Evolutionary conservation across 139 green algal species (phyloP).

Genomic region (Desmodesmus armatus): DNA sequence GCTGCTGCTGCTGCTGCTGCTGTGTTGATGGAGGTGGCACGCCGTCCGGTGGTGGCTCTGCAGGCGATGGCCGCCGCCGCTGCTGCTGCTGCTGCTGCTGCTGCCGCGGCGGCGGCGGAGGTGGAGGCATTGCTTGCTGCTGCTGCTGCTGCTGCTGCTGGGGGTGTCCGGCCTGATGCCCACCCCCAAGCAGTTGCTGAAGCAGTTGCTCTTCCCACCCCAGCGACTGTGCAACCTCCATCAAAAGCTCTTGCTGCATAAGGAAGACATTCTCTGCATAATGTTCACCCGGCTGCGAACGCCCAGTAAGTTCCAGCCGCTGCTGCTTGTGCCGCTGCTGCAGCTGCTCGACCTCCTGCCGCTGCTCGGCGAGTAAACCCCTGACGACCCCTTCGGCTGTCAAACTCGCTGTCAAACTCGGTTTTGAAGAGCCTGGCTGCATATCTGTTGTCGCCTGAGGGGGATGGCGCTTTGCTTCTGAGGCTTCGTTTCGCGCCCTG

Average conservation of each 20-base stretch:
- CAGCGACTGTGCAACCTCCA: too few relatives aligned
- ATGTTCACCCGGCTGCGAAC: background rate
- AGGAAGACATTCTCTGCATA: too few relatives aligned
- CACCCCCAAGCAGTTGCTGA: background rate
- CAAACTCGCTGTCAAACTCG: too few relatives aligned
- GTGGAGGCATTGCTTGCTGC: background rate
- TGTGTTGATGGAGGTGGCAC: background rate
- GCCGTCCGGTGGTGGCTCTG: background rate
- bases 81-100: background rate
- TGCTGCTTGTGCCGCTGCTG: background rate
- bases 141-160: background rate
- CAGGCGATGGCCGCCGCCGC: background rate
- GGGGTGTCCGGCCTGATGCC: background rate
- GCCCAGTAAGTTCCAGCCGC: too few relatives aligned
- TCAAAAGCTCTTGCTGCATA: too few relatives aligned
- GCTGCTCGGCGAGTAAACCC: too few relatives aligned
- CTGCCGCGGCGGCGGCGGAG: background rate
- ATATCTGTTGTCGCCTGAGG: too few relatives aligned
- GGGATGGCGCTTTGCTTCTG: too few relatives aligned
- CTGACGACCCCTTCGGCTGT: too few relatives aligned
- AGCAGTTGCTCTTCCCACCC: too few relatives aligned
- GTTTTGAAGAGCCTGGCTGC: too few relatives aligned
- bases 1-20: conserved; percentile 3
- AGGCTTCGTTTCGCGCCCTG: too few relatives aligned
- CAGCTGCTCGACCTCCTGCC: background rate